phyloP scores from a whole-genome alignment of 2,329 filamentous ascomycete genomes.

The Trichophaea hybrida region DNA sequence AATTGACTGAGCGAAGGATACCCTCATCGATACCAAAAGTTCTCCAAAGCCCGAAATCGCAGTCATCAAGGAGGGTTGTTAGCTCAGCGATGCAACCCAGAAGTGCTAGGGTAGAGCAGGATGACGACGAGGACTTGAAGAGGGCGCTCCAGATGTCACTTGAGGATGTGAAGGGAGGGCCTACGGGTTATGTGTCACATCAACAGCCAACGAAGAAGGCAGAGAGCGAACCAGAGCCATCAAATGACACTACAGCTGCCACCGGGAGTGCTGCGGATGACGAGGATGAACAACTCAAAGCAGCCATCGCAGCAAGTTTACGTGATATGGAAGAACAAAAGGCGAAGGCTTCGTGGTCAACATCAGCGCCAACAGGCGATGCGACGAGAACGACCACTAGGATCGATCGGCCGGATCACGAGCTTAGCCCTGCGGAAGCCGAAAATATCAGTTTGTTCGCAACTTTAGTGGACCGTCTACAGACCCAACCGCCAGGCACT shows the following conservation, averaged over 20 bases:
- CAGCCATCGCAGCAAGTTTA: conserved; percentile 85
- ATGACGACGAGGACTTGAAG: conserved; percentile 90
- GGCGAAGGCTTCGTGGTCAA: conserved; percentile 62
- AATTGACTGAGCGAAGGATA: conserved; percentile 59
- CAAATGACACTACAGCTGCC: conserved; percentile 31
- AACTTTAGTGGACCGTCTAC: conserved; percentile 81
- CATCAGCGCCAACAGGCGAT: conserved; percentile 35
- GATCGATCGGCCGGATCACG: conserved; percentile 48
- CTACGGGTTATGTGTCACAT: conserved; percentile 35
- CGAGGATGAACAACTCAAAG: conserved; percentile 82
- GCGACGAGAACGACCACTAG: conserved; percentile 30
- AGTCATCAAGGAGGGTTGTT: conserved; percentile 30
- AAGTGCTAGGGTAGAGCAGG: conserved; percentile 55
- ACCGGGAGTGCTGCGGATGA: conserved; percentile 38
- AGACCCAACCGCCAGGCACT: conserved; percentile 88
- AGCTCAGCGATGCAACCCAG: conserved; percentile 65
- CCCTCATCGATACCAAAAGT: conserved; percentile 28
- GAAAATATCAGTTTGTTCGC: conserved; percentile 96
- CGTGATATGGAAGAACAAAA: conserved; percentile 98
- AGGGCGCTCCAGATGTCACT: conserved; percentile 90
- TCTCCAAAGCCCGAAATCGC: not conserved
- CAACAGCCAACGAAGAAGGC: not conserved
- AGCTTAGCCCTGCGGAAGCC: conserved; percentile 81
- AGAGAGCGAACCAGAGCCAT: not conserved
- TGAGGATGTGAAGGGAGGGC: conserved; percentile 62